A percentile compares a stretch with the other conserved stretches of the same genome.
Evolutionary conservation across 2,329 filamentous ascomycete genomes (phyloP).

Genomic region (Penicillium decumbens): DNA sequence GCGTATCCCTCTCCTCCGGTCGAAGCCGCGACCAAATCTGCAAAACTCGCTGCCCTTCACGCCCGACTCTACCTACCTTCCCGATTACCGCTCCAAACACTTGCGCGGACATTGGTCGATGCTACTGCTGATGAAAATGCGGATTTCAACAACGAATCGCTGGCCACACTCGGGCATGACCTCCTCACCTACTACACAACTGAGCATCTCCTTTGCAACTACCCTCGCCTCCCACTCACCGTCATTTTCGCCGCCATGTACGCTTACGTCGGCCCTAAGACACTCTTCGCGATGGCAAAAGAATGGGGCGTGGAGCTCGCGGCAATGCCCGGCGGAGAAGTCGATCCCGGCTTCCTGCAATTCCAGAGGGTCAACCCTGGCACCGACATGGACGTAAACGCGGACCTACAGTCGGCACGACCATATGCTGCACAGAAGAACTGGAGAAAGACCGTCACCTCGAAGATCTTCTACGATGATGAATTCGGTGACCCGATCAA

Average conservation of each 20-base stretch:
- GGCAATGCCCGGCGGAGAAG: conserved; percentile 81
- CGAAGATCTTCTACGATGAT: conserved; percentile 74
- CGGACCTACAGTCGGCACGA: conserved; percentile 40
- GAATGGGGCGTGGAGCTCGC: conserved; percentile 92
- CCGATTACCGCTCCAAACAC: conserved; percentile 76
- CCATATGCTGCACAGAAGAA: conserved; percentile 50
- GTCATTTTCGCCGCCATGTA: conserved; percentile 82
- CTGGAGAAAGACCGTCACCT: conserved; percentile 68
- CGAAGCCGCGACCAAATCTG: conserved; percentile 63
- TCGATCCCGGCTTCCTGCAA: conserved; percentile 86
- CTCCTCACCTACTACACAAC: conserved; percentile 83
- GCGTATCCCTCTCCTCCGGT: conserved; percentile 67
- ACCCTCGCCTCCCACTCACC: conserved; percentile 83
- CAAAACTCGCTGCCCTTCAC: conserved; percentile 89
- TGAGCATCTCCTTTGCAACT: conserved; percentile 82
- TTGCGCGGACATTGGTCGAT: conserved; percentile 82
- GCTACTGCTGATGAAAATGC: conserved; percentile 73
- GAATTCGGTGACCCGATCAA: conserved; percentile 67
- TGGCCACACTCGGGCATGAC: conserved; percentile 74
- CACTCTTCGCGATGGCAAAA: conserved; percentile 66
- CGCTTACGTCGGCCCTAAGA: conserved; percentile 72
- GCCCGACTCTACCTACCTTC: conserved; percentile 77
- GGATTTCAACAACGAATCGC: conserved; percentile 81
- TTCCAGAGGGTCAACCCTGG: conserved; percentile 55
- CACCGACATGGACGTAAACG: conserved; percentile 37